A percentile compares a stretch with the other conserved stretches of the same genome.
These are phyloP conservation scores for Suillus fuscotomentosus DNA, from an alignment of 768 basidiomycete species.

Conservation along the genomic window DNA sequence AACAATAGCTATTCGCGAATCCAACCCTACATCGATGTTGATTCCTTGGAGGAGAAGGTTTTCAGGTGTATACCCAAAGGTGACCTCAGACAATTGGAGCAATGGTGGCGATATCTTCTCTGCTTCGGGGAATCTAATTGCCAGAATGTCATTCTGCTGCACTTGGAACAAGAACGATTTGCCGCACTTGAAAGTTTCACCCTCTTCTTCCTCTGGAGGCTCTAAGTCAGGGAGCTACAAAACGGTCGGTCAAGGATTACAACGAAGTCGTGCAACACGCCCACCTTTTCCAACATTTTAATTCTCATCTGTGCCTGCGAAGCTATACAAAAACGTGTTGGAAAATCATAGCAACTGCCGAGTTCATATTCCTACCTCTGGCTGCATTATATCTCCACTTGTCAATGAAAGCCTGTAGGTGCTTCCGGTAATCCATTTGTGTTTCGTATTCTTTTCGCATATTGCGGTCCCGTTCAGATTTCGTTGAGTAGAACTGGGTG, in stretches of 20 bases:
- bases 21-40: conserved; percentile 92
- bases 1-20: conserved; percentile 92
- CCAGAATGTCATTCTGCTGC: conserved; percentile 3
- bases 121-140: conserved; percentile 81
- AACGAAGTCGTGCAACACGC: neutral
- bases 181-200: conserved; percentile 82
- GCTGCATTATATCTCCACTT: conserved; percentile 98
- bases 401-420: conserved; percentile 97
- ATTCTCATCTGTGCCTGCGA: conserved; percentile 86
- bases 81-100: conserved; percentile 87
- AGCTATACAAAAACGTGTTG: conserved; percentile 42
- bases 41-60: conserved; percentile 74
- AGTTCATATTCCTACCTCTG: conserved; percentile 49
- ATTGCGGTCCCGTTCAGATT: conserved; percentile 91
- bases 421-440: conserved; percentile 92
- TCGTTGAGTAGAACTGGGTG: conserved; percentile 97
- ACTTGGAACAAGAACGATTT: neutral
- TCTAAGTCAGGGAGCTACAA: conserved; percentile 84
- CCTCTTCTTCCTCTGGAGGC: conserved; percentile 91
- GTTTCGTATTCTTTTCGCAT: conserved; percentile 93
- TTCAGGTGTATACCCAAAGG: conserved; percentile 82
- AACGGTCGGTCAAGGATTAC: neutral
- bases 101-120: conserved; percentile 98
- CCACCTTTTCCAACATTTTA: conserved; percentile 72
- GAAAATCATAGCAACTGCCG: neutral